Evolutionary conservation across 2,329 filamentous ascomycete genomes (phyloP).

Genomic region (Fusarium succisae): DNA sequence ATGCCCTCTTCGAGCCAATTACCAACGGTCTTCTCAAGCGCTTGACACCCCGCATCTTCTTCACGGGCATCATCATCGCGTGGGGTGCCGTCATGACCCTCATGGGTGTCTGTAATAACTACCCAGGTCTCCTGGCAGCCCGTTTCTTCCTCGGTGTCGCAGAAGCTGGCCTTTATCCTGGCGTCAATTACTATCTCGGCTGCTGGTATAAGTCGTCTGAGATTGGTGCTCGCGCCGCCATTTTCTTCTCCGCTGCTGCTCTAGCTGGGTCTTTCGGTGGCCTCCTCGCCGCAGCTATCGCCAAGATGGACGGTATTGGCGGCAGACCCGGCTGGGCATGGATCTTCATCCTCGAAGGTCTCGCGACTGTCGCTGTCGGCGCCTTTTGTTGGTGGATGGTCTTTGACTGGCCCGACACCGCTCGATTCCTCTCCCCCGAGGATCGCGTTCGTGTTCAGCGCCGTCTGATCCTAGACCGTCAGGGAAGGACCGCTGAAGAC

Average conservation of each 20-base stretch:
- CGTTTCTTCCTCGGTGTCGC: constrained; percentile 70
- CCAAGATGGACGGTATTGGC: constrained; percentile 69
- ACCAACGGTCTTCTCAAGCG: constrained; percentile 74
- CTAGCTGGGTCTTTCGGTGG: constrained; percentile 79
- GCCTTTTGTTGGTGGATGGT: constrained; percentile 76
- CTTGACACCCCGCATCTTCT: constrained; percentile 68
- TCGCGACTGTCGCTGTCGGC: constrained; percentile 73
- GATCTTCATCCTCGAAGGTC: constrained; percentile 74
- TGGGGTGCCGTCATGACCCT: constrained; percentile 58
- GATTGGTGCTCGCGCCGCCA: constrained; percentile 74
- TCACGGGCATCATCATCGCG: constrained; percentile 72
- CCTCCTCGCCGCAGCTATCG: constrained; percentile 74
- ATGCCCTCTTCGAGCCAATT: constrained; percentile 70
- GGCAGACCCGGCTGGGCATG: constrained; percentile 64
- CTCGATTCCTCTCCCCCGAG: constrained; percentile 71
- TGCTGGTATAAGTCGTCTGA: constrained; percentile 84
- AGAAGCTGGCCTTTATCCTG: constrained; percentile 73
- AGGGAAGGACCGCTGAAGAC: constrained; percentile 73
- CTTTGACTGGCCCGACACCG: constrained; percentile 80
- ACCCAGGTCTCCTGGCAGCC: constrained; percentile 55
- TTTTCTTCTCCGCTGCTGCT: constrained; percentile 84
- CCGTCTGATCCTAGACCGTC: constrained; percentile 73
- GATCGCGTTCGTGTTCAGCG: constrained; percentile 75
- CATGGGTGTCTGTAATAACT: constrained; percentile 59
- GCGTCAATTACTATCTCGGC: constrained; percentile 74